Conservation (phyloP, 345 rosid genomes). For the Clarkia xantiana region DNA sequence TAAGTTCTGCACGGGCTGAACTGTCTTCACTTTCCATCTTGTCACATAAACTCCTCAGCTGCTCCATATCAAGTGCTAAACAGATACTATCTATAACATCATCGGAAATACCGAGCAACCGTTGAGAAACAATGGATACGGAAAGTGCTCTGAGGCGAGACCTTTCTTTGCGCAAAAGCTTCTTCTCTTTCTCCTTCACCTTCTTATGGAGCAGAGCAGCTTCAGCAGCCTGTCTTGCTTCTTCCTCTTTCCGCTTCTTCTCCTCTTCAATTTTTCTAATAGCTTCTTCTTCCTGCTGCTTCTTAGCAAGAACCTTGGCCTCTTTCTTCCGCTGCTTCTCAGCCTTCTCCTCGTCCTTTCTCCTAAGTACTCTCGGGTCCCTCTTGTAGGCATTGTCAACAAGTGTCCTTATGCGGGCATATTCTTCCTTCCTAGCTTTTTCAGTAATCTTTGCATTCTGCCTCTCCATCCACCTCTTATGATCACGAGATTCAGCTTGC, state of each 20-base stretch:
- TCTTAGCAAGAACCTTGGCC: slow-evolving; percentile 71
- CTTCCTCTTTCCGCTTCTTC: slow-evolving; percentile 59
- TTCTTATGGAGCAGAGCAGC: slow-evolving; percentile 76
- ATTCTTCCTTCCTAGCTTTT: slow-evolving; percentile 89
- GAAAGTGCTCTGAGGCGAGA: slow-evolving; percentile 74
- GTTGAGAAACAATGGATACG: slow-evolving; percentile 37
- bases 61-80: slow-evolving; percentile 52
- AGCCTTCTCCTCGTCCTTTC: slow-evolving; percentile 77
- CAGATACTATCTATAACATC: slow-evolving; percentile 80
- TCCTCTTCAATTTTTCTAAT: slow-evolving; percentile 75
- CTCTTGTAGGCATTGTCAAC: slow-evolving; percentile 87
- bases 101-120: slow-evolving; percentile 39
- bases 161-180: slow-evolving; percentile 78
- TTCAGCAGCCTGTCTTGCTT: slow-evolving; percentile 67
- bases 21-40: slow-evolving; percentile 56
- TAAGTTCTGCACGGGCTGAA: slow-evolving; percentile 39
- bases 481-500: slow-evolving; percentile 93
- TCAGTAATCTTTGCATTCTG: slow-evolving; percentile 78
- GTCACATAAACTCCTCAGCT: slow-evolving; percentile 58
- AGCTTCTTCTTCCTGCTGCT: slow-evolving; percentile 82
- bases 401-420: slow-evolving; percentile 67
- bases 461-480: slow-evolving; percentile 99
- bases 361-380: slow-evolving; percentile 74
- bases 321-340: slow-evolving; percentile 83
- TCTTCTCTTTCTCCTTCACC: slow-evolving; percentile 83